Evolutionary conservation across 768 basidiomycete genomes (phyloP).

Genomic region (Hortiboletus flavorubellus): DNA sequence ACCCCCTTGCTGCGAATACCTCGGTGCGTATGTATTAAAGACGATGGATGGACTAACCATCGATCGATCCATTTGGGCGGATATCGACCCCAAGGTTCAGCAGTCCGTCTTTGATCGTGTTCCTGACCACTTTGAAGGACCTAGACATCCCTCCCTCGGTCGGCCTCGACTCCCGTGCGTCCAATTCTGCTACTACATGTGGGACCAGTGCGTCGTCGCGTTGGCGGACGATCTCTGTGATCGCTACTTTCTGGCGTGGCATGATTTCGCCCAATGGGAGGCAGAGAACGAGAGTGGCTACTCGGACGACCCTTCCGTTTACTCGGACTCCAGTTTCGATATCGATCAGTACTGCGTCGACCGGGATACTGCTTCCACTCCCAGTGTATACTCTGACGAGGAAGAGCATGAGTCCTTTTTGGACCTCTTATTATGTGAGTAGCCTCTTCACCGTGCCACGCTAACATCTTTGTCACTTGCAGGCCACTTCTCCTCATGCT

Average conservation of each 20-base stretch:
- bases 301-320: not conserved
- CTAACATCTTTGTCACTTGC: not conserved
- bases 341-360: not conserved
- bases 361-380: not conserved
- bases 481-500: not conserved
- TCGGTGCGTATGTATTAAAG: constrained; percentile 26
- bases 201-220: constrained; percentile 17
- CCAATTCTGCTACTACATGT: constrained; percentile 17
- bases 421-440: constrained; percentile 6
- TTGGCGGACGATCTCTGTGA: constrained; percentile 3
- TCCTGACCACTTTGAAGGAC: not conserved
- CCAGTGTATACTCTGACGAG: too few relatives aligned
- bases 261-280: too few relatives aligned
- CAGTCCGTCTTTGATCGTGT: constrained; percentile 1
- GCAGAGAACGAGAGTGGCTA: not conserved
- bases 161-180: constrained; percentile 10
- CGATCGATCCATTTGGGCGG: not conserved
- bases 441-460: not conserved
- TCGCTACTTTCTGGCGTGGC: not conserved
- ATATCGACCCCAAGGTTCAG: constrained; percentile 4
- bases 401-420: not conserved
- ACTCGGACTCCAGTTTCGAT: not conserved
- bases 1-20: constrained; percentile 13
- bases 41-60: not conserved
- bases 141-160: not conserved